Conservation (phyloP, 768 basidiomycete genomes). For the Sarcodon aspratus region DNA sequence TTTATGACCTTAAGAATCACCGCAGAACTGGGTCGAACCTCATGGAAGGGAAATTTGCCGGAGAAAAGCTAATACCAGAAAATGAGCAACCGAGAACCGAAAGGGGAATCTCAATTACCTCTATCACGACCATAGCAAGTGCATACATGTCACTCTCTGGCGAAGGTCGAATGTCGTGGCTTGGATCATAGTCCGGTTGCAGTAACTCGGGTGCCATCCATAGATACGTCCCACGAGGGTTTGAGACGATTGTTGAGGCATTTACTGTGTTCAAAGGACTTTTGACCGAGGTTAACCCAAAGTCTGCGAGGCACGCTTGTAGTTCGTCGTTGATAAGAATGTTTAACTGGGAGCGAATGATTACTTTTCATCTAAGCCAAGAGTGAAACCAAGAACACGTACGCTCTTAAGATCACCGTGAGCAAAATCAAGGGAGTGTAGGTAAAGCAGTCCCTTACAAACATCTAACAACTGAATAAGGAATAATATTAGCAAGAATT, state of each 20-base stretch:
- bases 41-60: neutral
- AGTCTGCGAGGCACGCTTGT: constrained; percentile 8
- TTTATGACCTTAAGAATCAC: neutral
- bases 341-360: constrained; percentile 2
- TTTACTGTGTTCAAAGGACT: neutral
- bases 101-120: neutral
- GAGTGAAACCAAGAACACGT: neutral
- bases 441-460: neutral
- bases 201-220: constrained; percentile 10
- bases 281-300: constrained; percentile 8
- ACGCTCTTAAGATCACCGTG: neutral
- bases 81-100: too few species aligned
- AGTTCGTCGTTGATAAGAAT: constrained; percentile 7
- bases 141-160: constrained; percentile 8
- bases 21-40: neutral
- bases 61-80: neutral
- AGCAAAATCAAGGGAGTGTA: neutral
- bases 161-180: neutral
- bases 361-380: neutral
- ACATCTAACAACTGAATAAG: neutral
- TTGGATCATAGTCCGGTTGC: neutral
- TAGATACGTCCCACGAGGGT: constrained; percentile 1
- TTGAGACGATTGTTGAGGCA: neutral
- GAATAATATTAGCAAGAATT: too few species aligned
- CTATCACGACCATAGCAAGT: constrained; percentile 4